Conservation (phyloP, 768 basidiomycete genomes). For the Termitomyces sp. region DNA sequence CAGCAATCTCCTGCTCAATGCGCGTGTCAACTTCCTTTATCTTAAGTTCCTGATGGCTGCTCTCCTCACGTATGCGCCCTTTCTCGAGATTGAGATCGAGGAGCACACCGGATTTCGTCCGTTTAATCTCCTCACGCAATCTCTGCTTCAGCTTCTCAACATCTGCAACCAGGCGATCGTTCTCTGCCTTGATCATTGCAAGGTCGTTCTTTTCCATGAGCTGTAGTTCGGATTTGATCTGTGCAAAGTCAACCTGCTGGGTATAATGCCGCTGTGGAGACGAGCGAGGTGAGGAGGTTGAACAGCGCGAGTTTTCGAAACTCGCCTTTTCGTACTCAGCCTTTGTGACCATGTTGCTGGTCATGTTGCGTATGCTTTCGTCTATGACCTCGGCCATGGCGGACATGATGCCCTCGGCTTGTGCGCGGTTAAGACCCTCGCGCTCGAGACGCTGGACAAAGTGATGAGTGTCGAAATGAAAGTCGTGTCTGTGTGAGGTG, state of each 20-base stretch:
- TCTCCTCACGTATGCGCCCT: conserved; percentile 91
- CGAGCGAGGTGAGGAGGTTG: not conserved
- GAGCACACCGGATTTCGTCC: conserved; percentile 90
- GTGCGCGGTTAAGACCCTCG: conserved; percentile 83
- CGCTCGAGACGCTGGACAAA: conserved; percentile 88
- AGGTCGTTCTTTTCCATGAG: conserved; percentile 97
- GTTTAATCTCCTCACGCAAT: conserved; percentile 83
- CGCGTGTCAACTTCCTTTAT: conserved; percentile 96
- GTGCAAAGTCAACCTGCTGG: conserved; percentile 95
- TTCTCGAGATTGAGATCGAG: conserved; percentile 96
- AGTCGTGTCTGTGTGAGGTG: conserved; percentile 31
- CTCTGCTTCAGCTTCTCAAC: conserved; percentile 94
- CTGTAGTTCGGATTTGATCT: conserved; percentile 93
- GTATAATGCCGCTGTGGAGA: conserved; percentile 75
- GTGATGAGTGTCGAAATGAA: conserved; percentile 94
- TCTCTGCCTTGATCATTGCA: conserved; percentile 92
- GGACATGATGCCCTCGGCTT: conserved; percentile 96
- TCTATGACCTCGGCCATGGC: conserved; percentile 97
- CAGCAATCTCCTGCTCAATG: conserved; percentile 95
- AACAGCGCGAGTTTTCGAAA: not conserved
- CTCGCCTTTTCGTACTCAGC: conserved; percentile 93
- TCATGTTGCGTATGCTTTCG: conserved; percentile 95
- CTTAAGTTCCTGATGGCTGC: conserved; percentile 86
- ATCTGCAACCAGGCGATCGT: conserved; percentile 86
- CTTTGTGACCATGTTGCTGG: conserved; percentile 92